Conservation (phyloP, 306 rosid genomes). For the Sechiopsis laciniata region DNA sequence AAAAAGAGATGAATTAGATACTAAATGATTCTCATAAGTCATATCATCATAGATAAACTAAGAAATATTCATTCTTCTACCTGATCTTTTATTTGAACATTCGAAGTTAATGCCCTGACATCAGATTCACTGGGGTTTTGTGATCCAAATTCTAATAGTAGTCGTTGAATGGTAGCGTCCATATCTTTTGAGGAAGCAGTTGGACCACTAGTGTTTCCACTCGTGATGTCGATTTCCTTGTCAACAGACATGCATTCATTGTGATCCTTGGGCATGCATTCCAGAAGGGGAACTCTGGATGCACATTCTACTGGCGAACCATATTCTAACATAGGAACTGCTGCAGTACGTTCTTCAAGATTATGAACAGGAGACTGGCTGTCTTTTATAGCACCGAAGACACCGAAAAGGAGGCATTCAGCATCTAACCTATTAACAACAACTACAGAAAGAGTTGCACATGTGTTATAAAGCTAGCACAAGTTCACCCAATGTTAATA, state of each 20-base stretch:
- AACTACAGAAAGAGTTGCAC: conserved; percentile 32
- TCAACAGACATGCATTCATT: conserved; percentile 19
- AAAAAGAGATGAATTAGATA: neutral
- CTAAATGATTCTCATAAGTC: neutral
- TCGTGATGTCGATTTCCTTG: conserved; percentile 56
- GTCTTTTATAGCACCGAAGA: conserved; percentile 32
- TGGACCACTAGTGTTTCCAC: conserved; percentile 26
- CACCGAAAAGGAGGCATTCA: conserved; percentile 51
- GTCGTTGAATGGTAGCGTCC: conserved; percentile 11
- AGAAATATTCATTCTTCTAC: conserved; percentile 1
- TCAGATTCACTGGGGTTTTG: neutral
- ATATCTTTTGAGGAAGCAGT: neutral
- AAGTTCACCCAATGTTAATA: neutral
- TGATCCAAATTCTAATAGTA: conserved; percentile 8
- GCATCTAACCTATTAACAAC: conserved; percentile 21
- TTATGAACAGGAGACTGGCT: neutral
- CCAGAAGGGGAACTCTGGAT: conserved; percentile 9
- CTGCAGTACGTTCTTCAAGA: neutral
- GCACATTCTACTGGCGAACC: neutral
- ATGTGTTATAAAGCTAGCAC: conserved; percentile 11
- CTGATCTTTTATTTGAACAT: neutral
- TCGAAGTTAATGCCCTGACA: neutral
- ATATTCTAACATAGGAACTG: neutral
- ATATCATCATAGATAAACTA: neutral
- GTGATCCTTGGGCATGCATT: neutral